These are phyloP conservation scores for Yamadazyma insecticola DNA, from an alignment of 805 yeast species.

Conservation along the genomic window DNA sequence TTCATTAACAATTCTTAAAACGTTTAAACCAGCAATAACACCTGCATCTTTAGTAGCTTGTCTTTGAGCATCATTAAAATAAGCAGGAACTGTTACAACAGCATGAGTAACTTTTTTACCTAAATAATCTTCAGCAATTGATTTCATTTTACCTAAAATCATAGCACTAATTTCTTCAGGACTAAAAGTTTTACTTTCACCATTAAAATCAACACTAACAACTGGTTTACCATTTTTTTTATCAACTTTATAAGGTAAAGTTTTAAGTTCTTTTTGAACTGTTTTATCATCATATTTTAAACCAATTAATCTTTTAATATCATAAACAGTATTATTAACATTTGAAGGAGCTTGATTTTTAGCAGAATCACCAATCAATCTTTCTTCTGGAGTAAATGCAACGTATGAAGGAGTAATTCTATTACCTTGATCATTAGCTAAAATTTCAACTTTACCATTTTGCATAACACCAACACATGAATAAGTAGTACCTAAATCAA, in stretches of 20 bases:
- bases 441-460: slow-evolving; percentile 89
- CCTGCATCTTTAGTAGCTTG: slow-evolving; percentile 99
- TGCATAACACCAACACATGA: slow-evolving; percentile 95
- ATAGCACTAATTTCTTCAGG: slow-evolving; percentile 95
- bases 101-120: slow-evolving; percentile 64
- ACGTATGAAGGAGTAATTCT: slow-evolving; percentile 97
- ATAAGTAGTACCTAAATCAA: slow-evolving; percentile 85
- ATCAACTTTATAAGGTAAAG: slow-evolving; percentile 78
- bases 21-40: slow-evolving; percentile 92
- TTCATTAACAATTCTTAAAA: slow-evolving; percentile 91
- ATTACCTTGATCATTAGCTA: slow-evolving; percentile 98
- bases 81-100: slow-evolving; percentile 95
- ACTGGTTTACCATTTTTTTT: slow-evolving; percentile 74
- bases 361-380: slow-evolving; percentile 95
- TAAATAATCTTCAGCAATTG: slow-evolving; percentile 84
- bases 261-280: slow-evolving; percentile 55
- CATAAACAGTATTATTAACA: slow-evolving; percentile 86
- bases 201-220: slow-evolving; percentile 76
- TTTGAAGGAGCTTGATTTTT: slow-evolving; percentile 96
- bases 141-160: slow-evolving; percentile 87
- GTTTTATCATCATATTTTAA: slow-evolving; percentile 78
- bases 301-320: slow-evolving; percentile 92
- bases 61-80: slow-evolving; percentile 96
- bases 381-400: slow-evolving; percentile 88
- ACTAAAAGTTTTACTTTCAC: slow-evolving; percentile 80